Conservation (phyloP, 768 basidiomycete species). For the Trametes maxima region DNA sequence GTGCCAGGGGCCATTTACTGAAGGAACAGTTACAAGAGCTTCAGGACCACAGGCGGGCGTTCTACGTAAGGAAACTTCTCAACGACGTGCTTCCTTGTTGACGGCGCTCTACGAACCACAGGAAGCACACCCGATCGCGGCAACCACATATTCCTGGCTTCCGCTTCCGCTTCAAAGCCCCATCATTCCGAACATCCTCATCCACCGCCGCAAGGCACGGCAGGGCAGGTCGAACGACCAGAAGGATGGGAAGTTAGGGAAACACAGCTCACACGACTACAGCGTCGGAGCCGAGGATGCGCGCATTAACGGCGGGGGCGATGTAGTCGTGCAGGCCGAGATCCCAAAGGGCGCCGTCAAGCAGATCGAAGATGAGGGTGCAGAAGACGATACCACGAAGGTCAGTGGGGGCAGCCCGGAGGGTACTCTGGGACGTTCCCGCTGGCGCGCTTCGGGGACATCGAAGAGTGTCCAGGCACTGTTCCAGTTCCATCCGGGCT, state of each 20-base stretch:
- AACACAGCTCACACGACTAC: background rate
- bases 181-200: constrained; percentile 10
- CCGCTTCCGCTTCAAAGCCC: constrained; percentile 17
- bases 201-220: constrained; percentile 6
- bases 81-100: background rate
- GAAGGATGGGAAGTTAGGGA: background rate
- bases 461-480: constrained; percentile 16
- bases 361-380: background rate
- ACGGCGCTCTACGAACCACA: background rate
- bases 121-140: constrained; percentile 21
- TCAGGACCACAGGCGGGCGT: constrained; percentile 61
- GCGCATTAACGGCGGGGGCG: background rate
- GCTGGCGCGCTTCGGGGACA: constrained; percentile 2
- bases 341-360: background rate
- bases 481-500: constrained; percentile 4
- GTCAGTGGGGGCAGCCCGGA: constrained; percentile 9
- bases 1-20: constrained; percentile 40
- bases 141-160: constrained; percentile 12
- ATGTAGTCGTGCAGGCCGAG: background rate
- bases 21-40: constrained; percentile 76
- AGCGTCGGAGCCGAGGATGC: background rate
- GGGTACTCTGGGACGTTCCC: background rate
- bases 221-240: background rate
- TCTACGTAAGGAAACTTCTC: constrained; percentile 46
- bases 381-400: background rate